These are phyloP conservation scores for Schwanniomyces yamadae DNA, from an alignment of 805 yeast genomes.

Conservation along the genomic window DNA sequence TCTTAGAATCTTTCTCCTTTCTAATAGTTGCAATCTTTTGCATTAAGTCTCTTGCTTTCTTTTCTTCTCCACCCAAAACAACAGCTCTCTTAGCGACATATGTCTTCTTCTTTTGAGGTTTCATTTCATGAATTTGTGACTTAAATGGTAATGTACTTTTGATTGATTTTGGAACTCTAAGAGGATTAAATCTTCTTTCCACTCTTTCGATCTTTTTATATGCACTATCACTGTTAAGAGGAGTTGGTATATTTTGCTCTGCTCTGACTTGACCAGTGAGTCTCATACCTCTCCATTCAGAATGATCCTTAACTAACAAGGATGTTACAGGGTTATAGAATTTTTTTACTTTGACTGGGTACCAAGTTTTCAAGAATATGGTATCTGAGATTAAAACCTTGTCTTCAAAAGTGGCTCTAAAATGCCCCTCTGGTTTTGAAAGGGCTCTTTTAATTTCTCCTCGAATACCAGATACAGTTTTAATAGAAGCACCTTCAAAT, in stretches of 20 bases:
- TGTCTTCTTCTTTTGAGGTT: slow-evolving; percentile 79
- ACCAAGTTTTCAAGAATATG: slow-evolving; percentile 91
- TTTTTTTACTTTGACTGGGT: slow-evolving; percentile 85
- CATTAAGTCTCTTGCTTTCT: slow-evolving; percentile 86
- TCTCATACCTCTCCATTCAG: slow-evolving; percentile 95
- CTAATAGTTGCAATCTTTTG: slow-evolving; percentile 83
- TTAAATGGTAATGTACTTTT: slow-evolving; percentile 83
- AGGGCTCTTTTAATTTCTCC: slow-evolving; percentile 97
- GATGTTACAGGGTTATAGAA: slow-evolving; percentile 97
- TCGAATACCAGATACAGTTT: slow-evolving; percentile 94
- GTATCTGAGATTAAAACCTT: slow-evolving; percentile 89
- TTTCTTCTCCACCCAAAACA: slow-evolving; percentile 87
- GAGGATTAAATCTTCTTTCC: slow-evolving; percentile 82
- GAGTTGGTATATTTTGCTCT: slow-evolving; percentile 63
- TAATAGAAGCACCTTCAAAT: slow-evolving; percentile 96
- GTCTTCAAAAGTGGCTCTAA: slow-evolving; percentile 96
- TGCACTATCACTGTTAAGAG: slow-evolving; percentile 49
- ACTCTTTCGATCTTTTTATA: slow-evolving; percentile 75
- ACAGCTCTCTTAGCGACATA: slow-evolving; percentile 91
- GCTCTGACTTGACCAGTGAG: slow-evolving; percentile 92
- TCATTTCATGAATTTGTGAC: slow-evolving; percentile 86
- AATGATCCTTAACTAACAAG: slow-evolving; percentile 68
- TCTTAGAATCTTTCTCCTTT: slow-evolving; percentile 81
- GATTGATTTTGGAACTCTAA: slow-evolving; percentile 79
- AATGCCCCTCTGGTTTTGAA: slow-evolving; percentile 91